These are phyloP conservation scores for Tylopilus sp. DNA, from an alignment of 768 basidiomycete genomes.

Conservation along the genomic window DNA sequence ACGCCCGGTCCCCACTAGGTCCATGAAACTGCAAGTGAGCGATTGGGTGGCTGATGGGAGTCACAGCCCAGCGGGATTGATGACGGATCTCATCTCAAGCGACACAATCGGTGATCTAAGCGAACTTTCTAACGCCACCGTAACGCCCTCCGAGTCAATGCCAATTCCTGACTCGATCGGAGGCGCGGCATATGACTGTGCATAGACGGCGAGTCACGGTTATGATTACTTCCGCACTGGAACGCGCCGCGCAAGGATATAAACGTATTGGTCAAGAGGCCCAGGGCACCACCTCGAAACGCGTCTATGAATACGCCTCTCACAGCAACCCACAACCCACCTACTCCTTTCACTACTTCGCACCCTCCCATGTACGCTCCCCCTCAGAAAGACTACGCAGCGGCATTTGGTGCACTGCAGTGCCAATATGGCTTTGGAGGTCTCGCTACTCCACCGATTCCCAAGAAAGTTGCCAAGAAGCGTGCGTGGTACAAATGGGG, in stretches of 20 bases:
- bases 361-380: not conserved
- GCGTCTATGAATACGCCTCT: not conserved
- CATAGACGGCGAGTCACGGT: not conserved
- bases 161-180: too few relatives aligned
- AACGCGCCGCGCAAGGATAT: constrained; percentile 3
- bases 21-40: too few relatives aligned
- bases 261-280: too few relatives aligned
- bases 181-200: not conserved
- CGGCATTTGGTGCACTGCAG: constrained; percentile 24
- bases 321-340: not conserved
- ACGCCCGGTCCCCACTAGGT: too few relatives aligned
- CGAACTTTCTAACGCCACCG: too few relatives aligned
- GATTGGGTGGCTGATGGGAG: too few relatives aligned
- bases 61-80: too few relatives aligned
- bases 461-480: not conserved
- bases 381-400: constrained; percentile 22
- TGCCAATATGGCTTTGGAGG: constrained; percentile 19
- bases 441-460: not conserved
- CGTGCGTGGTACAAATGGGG: constrained; percentile 22
- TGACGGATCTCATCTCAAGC: too few relatives aligned
- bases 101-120: too few relatives aligned
- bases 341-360: not conserved
- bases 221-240: too few relatives aligned
- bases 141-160: too few relatives aligned
- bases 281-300: too few relatives aligned